Evolutionary conservation across 805 yeast genomes (phyloP).

Genomic region (Schwanniomyces yamadae): DNA sequence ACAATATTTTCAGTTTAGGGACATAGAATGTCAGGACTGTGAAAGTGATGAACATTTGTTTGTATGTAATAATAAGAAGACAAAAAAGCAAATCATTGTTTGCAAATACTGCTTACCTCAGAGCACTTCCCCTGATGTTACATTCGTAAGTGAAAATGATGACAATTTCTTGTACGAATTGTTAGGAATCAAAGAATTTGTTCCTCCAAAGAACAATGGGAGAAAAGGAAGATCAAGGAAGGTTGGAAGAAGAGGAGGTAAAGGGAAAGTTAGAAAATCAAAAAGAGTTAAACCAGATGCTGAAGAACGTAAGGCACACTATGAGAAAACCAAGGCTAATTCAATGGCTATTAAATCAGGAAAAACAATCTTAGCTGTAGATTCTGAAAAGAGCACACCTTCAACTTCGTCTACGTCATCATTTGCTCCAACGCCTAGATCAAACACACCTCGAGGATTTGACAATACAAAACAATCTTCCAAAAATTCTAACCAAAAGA

Average conservation of each 20-base stretch:
- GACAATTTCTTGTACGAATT: constrained; percentile 47
- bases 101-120: constrained; percentile 45
- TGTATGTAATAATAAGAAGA: constrained; percentile 22
- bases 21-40: constrained; percentile 48
- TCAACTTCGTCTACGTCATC: constrained; percentile 6
- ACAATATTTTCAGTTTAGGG: constrained; percentile 50
- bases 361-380: constrained; percentile 38
- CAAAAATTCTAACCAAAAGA: neutral
- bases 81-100: constrained; percentile 23
- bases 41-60: constrained; percentile 39
- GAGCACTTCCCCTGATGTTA: constrained; percentile 7
- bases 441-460: constrained; percentile 3
- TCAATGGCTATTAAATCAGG: constrained; percentile 36
- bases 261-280: constrained; percentile 14
- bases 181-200: constrained; percentile 47
- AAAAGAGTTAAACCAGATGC: constrained; percentile 26
- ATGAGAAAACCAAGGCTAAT: constrained; percentile 30
- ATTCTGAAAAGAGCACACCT: constrained; percentile 22
- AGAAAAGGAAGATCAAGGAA: constrained; percentile 36
- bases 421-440: constrained; percentile 3
- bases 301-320: constrained; percentile 39
- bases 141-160: constrained; percentile 45
- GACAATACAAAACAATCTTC: too few species aligned
- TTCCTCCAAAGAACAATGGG: constrained; percentile 22
- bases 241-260: constrained; percentile 24